A percentile compares a stretch with the other conserved stretches of the same genome.
Evolutionary conservation across 306 rosid genomes (phyloP).

Genomic region (Corylus heterophylla): DNA sequence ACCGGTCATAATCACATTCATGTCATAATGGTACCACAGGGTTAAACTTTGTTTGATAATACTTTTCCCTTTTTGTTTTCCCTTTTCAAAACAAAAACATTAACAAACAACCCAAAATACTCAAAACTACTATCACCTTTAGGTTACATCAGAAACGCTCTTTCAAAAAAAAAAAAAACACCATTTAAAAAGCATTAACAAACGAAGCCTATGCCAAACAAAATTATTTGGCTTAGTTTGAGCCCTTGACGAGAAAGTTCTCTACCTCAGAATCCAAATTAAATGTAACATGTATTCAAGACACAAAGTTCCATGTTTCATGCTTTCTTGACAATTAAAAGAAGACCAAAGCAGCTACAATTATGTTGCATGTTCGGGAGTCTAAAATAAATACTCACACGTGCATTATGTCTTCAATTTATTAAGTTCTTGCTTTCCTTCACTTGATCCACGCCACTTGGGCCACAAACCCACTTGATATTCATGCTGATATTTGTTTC

Average conservation of each 20-base stretch:
- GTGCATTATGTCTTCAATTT: conserved; percentile 3
- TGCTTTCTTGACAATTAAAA: not conserved
- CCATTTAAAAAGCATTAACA: too few species aligned
- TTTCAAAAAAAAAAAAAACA: too few species aligned
- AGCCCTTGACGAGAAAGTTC: not conserved
- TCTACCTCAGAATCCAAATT: not conserved
- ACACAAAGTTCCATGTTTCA: not conserved
- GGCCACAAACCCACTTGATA: not conserved
- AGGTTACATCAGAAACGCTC: too few species aligned
- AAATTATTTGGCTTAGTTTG: not conserved
- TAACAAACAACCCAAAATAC: too few species aligned
- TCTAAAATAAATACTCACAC: not conserved
- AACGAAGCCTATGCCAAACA: too few species aligned
- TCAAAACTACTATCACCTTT: too few species aligned
- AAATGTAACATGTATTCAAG: not conserved
- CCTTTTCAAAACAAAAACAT: too few species aligned
- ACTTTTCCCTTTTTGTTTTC: too few species aligned
- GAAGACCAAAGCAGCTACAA: not conserved
- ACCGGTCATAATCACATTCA: too few species aligned
- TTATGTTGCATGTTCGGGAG: not conserved
- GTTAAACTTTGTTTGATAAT: too few species aligned
- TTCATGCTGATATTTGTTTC: not conserved
- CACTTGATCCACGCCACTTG: not conserved
- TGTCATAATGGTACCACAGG: too few species aligned
- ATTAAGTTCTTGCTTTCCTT: not conserved